Conservation (phyloP, 257 asterid genomes). For the Capsicum pubescens region DNA sequence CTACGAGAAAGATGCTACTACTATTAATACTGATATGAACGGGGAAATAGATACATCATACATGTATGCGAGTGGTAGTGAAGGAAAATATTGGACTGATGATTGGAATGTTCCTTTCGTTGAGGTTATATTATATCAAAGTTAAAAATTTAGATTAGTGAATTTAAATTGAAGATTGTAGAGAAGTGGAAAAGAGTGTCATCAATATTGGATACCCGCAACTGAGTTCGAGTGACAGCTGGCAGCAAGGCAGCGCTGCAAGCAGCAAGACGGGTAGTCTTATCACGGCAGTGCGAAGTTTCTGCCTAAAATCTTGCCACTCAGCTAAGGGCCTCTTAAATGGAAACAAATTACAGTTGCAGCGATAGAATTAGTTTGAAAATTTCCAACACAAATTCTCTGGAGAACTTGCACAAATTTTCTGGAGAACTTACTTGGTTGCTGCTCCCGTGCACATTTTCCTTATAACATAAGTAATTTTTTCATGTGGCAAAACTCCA, state of each 20-base stretch:
- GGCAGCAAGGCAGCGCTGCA: background rate
- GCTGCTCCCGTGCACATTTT: background rate
- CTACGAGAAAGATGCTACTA: too few species aligned
- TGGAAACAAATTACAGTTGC: background rate
- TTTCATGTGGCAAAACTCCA: background rate
- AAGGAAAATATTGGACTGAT: background rate
- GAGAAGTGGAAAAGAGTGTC: background rate
- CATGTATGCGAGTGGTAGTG: background rate
- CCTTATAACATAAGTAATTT: background rate
- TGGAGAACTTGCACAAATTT: background rate
- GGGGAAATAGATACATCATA: too few species aligned
- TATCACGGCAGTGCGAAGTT: background rate
- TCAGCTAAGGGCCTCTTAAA: background rate
- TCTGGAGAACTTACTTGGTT: background rate
- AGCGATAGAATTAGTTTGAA: background rate
- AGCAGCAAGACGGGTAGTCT: background rate
- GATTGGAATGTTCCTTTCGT: background rate
- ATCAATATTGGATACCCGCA: background rate
- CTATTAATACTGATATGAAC: too few species aligned
- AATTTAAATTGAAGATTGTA: background rate
- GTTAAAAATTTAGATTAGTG: background rate
- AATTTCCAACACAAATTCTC: background rate
- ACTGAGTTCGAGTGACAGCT: background rate
- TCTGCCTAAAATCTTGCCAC: background rate
- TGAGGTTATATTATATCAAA: background rate